phyloP scores from a whole-genome alignment of 768 basidiomycete genomes.

The Kwoniella bestiolae region DNA sequence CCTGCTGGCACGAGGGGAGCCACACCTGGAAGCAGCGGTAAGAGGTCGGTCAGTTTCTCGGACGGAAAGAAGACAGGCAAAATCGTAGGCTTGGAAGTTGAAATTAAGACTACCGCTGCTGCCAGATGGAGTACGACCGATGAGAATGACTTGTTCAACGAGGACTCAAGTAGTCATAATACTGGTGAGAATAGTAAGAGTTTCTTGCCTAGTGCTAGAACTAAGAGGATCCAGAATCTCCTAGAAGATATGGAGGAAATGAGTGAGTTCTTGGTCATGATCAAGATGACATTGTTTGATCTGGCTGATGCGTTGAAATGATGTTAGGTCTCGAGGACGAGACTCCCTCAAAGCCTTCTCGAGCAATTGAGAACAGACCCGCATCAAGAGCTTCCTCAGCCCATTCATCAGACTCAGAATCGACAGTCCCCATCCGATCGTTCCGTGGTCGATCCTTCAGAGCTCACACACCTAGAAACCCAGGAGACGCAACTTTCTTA shows the following conservation, averaged over 20 bases:
- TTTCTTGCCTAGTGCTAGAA: constrained; percentile 64
- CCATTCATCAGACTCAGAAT: constrained; percentile 30
- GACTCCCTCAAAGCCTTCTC: constrained; percentile 55
- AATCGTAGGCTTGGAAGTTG: constrained; percentile 60
- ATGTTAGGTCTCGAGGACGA: constrained; percentile 41
- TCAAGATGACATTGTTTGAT: neutral
- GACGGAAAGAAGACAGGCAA: constrained; percentile 89
- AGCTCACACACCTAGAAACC: constrained; percentile 18
- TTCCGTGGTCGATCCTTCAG: constrained; percentile 56
- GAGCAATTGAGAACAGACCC: constrained; percentile 9
- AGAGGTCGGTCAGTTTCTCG: constrained; percentile 82
- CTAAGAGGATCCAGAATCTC: constrained; percentile 80
- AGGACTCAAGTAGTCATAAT: constrained; percentile 3
- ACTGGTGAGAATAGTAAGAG: constrained; percentile 30
- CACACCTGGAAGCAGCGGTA: constrained; percentile 32
- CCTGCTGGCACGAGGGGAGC: constrained; percentile 28
- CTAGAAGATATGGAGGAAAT: constrained; percentile 73
- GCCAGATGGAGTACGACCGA: constrained; percentile 20
- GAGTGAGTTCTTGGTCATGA: constrained; percentile 61
- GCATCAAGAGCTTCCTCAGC: constrained; percentile 15
- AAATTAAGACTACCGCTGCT: constrained; percentile 9
- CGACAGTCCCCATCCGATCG: constrained; percentile 43
- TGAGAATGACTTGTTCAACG: constrained; percentile 33
- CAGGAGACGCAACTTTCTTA: constrained; percentile 69
- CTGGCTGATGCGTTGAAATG: neutral